Percentiles rank a stretch among this genome's conserved stretches.
Evolutionary conservation across 352 stramenopile species (phyloP).

Genomic region (Pythium pyrilobum): DNA sequence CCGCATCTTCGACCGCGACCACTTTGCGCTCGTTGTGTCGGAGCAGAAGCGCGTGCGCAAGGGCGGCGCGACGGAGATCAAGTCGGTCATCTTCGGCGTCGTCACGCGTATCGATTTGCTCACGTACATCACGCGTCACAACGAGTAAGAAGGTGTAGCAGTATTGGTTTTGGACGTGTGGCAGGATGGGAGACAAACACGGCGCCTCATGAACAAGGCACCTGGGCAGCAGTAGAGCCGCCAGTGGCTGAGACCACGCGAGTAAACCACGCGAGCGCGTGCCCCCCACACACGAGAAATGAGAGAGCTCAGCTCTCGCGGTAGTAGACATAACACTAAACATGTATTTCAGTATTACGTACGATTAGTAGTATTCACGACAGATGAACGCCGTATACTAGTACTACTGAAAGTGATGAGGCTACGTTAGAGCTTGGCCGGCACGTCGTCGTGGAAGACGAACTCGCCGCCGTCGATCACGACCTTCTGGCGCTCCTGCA

Average conservation of each 20-base stretch:
- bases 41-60: constrained; percentile 90
- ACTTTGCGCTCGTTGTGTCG: constrained; percentile 93
- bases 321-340: too few relatives aligned
- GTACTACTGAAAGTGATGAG: neutral
- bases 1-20: constrained; percentile 94
- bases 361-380: neutral
- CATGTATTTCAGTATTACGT: constrained; percentile 5
- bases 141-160: constrained; percentile 24
- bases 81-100: constrained; percentile 92
- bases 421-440: constrained; percentile 18
- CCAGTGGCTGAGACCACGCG: too few relatives aligned
- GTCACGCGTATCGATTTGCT: constrained; percentile 96
- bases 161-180: too few relatives aligned
- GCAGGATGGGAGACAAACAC: too few relatives aligned
- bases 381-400: neutral
- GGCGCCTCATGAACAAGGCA: too few relatives aligned
- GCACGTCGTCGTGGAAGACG: constrained; percentile 34
- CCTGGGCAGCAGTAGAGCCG: too few relatives aligned
- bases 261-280: too few relatives aligned
- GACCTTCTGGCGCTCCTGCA: constrained; percentile 67
- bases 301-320: too few relatives aligned
- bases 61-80: constrained; percentile 58
- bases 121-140: constrained; percentile 89
- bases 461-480: constrained; percentile 82
- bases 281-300: too few relatives aligned